Conservation (phyloP, 768 basidiomycete species). For the Trametes elegans region DNA sequence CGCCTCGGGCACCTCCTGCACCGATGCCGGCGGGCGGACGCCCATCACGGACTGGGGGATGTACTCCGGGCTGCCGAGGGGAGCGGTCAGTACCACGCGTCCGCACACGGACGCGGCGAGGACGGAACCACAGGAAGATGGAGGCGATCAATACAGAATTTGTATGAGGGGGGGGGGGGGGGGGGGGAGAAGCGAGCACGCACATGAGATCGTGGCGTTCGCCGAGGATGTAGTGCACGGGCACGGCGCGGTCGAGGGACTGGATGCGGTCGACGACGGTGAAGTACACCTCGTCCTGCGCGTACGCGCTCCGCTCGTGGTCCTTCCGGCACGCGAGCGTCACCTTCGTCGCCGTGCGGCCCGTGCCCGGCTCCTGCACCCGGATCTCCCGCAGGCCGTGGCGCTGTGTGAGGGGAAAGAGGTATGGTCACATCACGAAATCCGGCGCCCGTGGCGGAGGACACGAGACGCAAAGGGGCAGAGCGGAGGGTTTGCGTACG, state of each 20-base stretch:
- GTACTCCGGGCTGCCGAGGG: not conserved
- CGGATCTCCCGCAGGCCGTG: not conserved
- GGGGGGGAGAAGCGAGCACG: not conserved
- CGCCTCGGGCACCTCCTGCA: not conserved
- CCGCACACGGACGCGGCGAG: not conserved
- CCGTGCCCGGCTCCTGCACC: not conserved
- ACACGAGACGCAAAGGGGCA: too few relatives aligned
- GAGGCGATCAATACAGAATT: not conserved
- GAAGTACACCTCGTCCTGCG: constrained; percentile 9
- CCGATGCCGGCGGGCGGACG: not conserved
- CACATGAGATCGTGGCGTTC: constrained; percentile 13
- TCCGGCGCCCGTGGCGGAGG: too few relatives aligned
- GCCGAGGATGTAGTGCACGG: constrained; percentile 13
- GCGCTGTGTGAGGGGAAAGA: not conserved
- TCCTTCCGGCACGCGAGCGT: constrained; percentile 10
- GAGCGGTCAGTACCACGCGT: not conserved
- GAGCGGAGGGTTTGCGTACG: not conserved
- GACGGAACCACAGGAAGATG: not conserved
- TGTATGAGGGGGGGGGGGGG: not conserved
- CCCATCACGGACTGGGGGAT: not conserved
- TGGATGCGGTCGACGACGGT: constrained; percentile 9
- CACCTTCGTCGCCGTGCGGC: not conserved
- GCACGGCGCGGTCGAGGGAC: constrained; percentile 1
- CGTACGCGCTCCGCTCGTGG: constrained; percentile 6
- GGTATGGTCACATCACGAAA: too few relatives aligned